Conservation (phyloP, 306 rosid genomes). For the Fragaria vesca region DNA sequence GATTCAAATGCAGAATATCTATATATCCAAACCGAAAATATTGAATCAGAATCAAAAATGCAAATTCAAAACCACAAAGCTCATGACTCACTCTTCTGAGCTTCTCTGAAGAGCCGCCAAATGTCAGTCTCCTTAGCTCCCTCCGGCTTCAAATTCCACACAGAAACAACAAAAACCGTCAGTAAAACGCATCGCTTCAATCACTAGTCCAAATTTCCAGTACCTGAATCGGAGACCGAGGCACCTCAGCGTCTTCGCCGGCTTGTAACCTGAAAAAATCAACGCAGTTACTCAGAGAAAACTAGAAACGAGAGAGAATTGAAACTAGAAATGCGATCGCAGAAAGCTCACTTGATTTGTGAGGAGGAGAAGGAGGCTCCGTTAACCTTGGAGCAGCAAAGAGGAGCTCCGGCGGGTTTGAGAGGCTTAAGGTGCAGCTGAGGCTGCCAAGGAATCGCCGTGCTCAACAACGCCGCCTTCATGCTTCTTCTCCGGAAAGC, state of each 20-base stretch:
- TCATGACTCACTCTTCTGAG: conserved; percentile 70
- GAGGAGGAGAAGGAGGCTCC: conserved; percentile 29
- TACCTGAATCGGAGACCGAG: conserved; percentile 23
- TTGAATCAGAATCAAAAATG: background rate
- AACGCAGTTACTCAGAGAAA: conserved; percentile 8
- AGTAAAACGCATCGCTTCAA: background rate
- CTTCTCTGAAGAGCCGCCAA: conserved; percentile 74
- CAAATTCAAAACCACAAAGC: background rate
- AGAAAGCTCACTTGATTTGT: conserved; percentile 29
- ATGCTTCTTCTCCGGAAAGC: conserved; percentile 1
- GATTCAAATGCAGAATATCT: conserved; percentile 73
- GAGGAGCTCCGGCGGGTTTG: background rate
- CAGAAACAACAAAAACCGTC: background rate
- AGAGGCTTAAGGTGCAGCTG: background rate
- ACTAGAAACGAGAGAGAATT: background rate
- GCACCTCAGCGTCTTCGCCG: conserved; percentile 35
- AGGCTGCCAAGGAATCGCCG: background rate
- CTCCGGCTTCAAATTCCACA: conserved; percentile 33
- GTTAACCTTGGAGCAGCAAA: conserved; percentile 35
- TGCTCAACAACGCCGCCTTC: background rate
- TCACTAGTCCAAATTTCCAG: background rate
- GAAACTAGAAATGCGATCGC: background rate
- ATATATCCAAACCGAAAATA: background rate
- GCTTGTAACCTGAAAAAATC: conserved; percentile 46
- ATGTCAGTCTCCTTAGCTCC: conserved; percentile 39